Conservation (phyloP, 2,329 filamentous ascomycete genomes). For the Colletotrichum shisoi region DNA sequence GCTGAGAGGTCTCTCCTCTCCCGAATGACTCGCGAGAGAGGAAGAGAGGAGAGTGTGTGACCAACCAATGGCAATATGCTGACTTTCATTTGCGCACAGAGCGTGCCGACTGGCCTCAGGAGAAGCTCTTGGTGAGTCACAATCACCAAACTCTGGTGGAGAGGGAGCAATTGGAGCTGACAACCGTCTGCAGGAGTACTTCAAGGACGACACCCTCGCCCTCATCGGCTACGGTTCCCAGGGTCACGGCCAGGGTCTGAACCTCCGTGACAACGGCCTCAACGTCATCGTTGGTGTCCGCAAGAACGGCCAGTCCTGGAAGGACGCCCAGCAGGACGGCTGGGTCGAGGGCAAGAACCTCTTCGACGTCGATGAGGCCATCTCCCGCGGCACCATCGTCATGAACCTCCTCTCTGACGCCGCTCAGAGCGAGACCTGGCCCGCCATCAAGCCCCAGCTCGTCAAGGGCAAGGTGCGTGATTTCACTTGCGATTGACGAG, state of each 20-base stretch:
- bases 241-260: slow-evolving; percentile 98
- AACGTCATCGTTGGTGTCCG: slow-evolving; percentile 99
- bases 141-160: slow-evolving; percentile 8
- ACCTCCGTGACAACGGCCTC: slow-evolving; percentile 98
- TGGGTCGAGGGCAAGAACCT: slow-evolving; percentile 99
- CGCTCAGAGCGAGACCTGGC: slow-evolving; percentile 98
- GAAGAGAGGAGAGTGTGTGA: not conserved
- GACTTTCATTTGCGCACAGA: slow-evolving; percentile 63
- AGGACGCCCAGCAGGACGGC: slow-evolving; percentile 95
- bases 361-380: slow-evolving; percentile 97
- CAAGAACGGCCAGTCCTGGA: slow-evolving; percentile 98
- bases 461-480: slow-evolving; percentile 91
- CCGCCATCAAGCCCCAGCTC: slow-evolving; percentile 95
- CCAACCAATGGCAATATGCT: slow-evolving; percentile 8
- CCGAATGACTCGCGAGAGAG: slow-evolving; percentile 32
- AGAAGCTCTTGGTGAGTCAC: slow-evolving; percentile 89
- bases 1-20: not conserved
- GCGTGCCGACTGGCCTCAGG: slow-evolving; percentile 96
- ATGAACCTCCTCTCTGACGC: slow-evolving; percentile 99
- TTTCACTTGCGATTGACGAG: slow-evolving; percentile 23
- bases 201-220: slow-evolving; percentile 99
- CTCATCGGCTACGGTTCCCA: slow-evolving; percentile 98
- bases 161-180: slow-evolving; percentile 27
- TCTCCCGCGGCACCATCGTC: slow-evolving; percentile 89
- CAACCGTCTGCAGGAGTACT: slow-evolving; percentile 76